These are phyloP conservation scores for Fusarium globosum DNA, from an alignment of 2,329 filamentous ascomycete genomes.

Conservation along the genomic window DNA sequence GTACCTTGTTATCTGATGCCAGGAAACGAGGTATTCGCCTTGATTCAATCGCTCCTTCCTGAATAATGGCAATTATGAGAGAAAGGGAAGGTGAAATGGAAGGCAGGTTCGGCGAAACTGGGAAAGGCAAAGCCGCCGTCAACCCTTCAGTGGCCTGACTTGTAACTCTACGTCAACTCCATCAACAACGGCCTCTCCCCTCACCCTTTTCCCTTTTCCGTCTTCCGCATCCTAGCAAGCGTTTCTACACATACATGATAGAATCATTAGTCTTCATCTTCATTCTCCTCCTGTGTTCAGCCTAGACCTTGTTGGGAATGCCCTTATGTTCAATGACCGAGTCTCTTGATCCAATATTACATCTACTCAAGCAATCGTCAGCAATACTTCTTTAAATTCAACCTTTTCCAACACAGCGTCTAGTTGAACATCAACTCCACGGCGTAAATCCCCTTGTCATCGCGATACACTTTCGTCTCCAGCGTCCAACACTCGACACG, in stretches of 20 bases:
- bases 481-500: not conserved
- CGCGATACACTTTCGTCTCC: not conserved
- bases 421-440: not conserved
- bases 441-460: not conserved
- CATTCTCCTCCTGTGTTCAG: not conserved
- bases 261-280: slow-evolving; percentile 3
- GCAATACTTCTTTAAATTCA: not conserved
- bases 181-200: slow-evolving; percentile 1
- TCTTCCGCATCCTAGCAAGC: slow-evolving; percentile 12
- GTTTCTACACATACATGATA: not conserved
- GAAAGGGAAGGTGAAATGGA: not conserved
- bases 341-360: slow-evolving; percentile 3
- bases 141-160: not conserved
- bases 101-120: not conserved
- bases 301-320: slow-evolving; percentile 1
- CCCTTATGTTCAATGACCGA: slow-evolving; percentile 25
- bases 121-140: not conserved
- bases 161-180: slow-evolving; percentile 5
- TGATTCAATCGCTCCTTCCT: not conserved
- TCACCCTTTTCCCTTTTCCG: not conserved
- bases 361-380: slow-evolving; percentile 2
- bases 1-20: not conserved
- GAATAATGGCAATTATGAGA: not conserved
- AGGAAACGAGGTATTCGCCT: not conserved
- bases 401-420: not conserved